A percentile compares a stretch with the other conserved stretches of the same genome.
Evolutionary conservation across 345 rosid species (phyloP).

Genomic region (Garcia nutans): DNA sequence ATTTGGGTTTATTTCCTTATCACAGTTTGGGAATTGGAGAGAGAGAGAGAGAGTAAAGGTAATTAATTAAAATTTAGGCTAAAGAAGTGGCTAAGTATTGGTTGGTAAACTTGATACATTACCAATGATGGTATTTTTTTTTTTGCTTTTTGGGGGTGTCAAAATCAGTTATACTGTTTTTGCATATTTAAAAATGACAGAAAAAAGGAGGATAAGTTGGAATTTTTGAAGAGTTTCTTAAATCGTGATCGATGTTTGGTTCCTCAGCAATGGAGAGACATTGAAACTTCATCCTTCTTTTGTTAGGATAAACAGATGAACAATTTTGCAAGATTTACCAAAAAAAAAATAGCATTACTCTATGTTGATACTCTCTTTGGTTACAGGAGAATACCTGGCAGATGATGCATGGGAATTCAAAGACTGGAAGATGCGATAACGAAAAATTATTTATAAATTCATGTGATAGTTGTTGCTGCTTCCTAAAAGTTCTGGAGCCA

Average conservation of each 20-base stretch:
- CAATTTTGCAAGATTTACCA: not conserved
- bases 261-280: not conserved
- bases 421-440: conserved; percentile 75
- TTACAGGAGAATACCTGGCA: conserved; percentile 72
- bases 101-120: not conserved
- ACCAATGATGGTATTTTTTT: not conserved
- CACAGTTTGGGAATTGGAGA: not conserved
- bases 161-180: not conserved
- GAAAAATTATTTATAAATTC: conserved; percentile 55
- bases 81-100: not conserved
- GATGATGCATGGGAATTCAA: conserved; percentile 87
- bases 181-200: not conserved
- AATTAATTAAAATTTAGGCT: not conserved
- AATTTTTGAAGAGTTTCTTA: too few species aligned
- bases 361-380: not conserved
- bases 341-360: not conserved
- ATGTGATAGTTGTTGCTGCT: not conserved
- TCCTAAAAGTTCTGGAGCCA: not conserved
- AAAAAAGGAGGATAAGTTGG: not conserved
- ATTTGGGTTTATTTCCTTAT: not conserved
- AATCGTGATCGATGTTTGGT: not conserved
- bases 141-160: not conserved
- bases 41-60: not conserved
- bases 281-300: not conserved
- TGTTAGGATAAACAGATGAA: not conserved